Base-by-base conservation (phyloP, 140 eudicot genomes). In the Stevia rebaudiana region DNA sequence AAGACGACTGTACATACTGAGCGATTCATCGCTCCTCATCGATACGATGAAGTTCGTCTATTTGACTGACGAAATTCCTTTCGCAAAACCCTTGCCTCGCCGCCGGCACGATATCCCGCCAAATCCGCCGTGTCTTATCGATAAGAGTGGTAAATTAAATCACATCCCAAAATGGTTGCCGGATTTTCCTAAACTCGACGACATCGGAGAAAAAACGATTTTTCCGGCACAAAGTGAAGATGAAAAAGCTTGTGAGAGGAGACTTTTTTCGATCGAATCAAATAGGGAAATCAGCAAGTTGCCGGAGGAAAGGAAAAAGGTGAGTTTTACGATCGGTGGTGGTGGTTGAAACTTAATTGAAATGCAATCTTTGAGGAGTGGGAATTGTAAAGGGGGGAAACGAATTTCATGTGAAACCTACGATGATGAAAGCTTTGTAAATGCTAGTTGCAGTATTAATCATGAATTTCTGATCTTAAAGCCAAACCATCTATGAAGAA, bases 141-240 rank as follows among this genome's bases (percentile, higher is more conserved):
- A 37, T 15, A 56, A 40, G 46, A 24, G 46, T 21, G 33, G 11
- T 15, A 56, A 74, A 51, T 42, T 37, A 69, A 62, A 58, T 44
- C 83, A 87, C 57, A 66, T 87, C 50, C 95, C 95, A 62, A 59
- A 63, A 30, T 87, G 95, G 95, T 17, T 87, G 63, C 95, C 95
- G 17, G 75, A 0, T 30, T 69, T 81, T 30, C 88, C 88, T 16
- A 69, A 52, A 51, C 42, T 66, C n/a, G 49, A 5, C 17, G 73
- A 13, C 6, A 21, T 15, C 1, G 75, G 11, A 48, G 84, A 47
- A 49, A 8, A 35, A 58, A 21, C 62, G 63, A 54, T 67, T 44
- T 50, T 18, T 51, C 9, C 49, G 35, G 31, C 39, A 3, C 6
- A 41, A 24, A 30, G 1, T 35, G 70, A 48, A 48, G 75, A 18